These are phyloP conservation scores for Phanerochaete carnosa DNA, from an alignment of 768 basidiomycete species.

Conservation along the genomic window DNA sequence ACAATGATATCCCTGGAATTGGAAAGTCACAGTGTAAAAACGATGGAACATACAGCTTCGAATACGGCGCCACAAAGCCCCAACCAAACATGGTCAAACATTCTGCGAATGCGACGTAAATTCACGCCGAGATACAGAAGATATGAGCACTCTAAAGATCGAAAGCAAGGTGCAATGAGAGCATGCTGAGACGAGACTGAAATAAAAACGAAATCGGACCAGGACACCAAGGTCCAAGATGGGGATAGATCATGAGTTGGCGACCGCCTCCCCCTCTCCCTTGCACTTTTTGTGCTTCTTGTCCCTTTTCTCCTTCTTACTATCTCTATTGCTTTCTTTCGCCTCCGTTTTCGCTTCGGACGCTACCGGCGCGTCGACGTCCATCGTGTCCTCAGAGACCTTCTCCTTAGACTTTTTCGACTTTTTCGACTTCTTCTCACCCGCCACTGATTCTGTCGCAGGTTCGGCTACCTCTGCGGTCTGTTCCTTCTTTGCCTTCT, in stretches of 20 bases:
- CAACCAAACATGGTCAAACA: too few relatives aligned
- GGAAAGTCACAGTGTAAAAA: too few relatives aligned
- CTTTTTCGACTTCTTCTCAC: constrained; percentile 20
- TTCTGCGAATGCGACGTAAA: not conserved
- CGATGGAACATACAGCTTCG: not conserved
- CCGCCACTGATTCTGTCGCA: constrained; percentile 7
- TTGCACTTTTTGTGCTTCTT: constrained; percentile 27
- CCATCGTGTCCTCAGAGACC: constrained; percentile 6
- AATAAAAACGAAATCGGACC: not conserved
- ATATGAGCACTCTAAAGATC: not conserved
- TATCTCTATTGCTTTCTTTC: constrained; percentile 18
- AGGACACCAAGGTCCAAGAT: not conserved
- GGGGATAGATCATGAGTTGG: constrained; percentile 4
- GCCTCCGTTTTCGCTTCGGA: constrained; percentile 18
- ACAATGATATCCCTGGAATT: too few relatives aligned
- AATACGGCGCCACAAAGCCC: too few relatives aligned
- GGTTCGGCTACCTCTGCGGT: constrained; percentile 11
- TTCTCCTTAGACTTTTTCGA: constrained; percentile 18
- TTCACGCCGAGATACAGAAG: not conserved
- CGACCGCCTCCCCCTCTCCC: constrained; percentile 10
- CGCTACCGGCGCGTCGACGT: constrained; percentile 10
- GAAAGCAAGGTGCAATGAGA: not conserved
- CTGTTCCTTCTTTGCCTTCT: constrained; percentile 19
- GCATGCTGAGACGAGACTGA: not conserved
- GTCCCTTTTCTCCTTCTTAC: constrained; percentile 19